phyloP scores from a whole-genome alignment of 108 stramenopile genomes.

The Aurantiochytrium sp. region DNA sequence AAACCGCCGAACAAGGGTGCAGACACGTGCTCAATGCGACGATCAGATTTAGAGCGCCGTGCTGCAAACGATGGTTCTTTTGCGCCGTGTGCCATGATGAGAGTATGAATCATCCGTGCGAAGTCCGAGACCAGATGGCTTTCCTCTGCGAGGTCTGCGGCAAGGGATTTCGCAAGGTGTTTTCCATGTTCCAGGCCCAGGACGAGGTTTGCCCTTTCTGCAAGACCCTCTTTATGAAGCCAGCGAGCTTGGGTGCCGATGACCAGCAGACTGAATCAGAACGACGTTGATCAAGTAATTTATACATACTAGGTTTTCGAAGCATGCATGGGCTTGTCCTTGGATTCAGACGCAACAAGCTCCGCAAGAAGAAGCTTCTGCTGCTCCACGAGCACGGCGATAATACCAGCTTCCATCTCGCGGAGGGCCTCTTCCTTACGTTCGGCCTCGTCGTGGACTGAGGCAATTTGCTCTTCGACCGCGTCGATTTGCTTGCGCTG shows the following conservation, averaged over 20 bases:
- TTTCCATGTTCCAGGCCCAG: neutral
- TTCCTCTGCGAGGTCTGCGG: neutral
- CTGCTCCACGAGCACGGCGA: neutral
- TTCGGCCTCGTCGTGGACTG: neutral
- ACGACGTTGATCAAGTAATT: no score
- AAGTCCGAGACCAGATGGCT: neutral
- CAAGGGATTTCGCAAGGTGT: neutral
- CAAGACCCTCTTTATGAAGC: neutral
- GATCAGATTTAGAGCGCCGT: neutral
- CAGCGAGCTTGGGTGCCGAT: neutral
- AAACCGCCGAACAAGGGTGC: neutral
- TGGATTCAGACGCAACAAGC: no score
- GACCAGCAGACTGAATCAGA: no score
- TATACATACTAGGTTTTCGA: no score
- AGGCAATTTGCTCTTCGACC: neutral
- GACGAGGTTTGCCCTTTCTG: neutral
- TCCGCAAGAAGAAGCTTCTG: neutral
- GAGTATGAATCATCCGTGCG: neutral
- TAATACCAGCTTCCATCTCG: neutral
- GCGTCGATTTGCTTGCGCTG: neutral
- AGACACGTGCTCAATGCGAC: neutral
- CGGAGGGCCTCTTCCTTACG: neutral
- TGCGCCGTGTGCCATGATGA: neutral
- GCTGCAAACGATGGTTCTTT: neutral
- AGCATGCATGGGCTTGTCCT: no score